A percentile compares a stretch with the other conserved stretches of the same genome.
phyloP scores from a whole-genome alignment of 352 stramenopile genomes.

The Aphanomyces cochlioides region DNA sequence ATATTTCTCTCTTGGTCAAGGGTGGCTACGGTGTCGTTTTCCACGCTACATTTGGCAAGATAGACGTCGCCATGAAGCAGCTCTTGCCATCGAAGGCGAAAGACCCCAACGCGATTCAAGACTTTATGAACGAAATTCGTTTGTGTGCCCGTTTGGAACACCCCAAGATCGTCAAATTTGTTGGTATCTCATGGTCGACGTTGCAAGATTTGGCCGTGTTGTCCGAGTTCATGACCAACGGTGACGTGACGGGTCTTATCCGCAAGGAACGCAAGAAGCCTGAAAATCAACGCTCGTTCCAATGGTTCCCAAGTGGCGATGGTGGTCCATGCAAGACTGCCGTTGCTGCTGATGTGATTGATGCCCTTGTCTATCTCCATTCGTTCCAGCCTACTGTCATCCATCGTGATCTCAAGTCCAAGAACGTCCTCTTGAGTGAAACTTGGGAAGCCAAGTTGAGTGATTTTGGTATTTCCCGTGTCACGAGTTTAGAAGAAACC shows the following conservation, averaged over 20 bases:
- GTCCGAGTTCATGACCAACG: slow-evolving; percentile 64
- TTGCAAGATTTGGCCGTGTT: slow-evolving; percentile 59
- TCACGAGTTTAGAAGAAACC: slow-evolving; percentile 37
- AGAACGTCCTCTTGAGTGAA: slow-evolving; percentile 53
- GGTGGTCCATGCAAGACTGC: slow-evolving; percentile 34
- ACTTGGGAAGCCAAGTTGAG: slow-evolving; percentile 57
- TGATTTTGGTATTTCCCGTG: slow-evolving; percentile 63
- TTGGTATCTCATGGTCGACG: slow-evolving; percentile 69
- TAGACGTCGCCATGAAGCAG: slow-evolving; percentile 65
- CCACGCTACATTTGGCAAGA: slow-evolving; percentile 60
- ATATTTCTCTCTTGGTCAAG: slow-evolving; percentile 56
- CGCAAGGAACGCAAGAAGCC: slow-evolving; percentile 34
- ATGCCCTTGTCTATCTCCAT: slow-evolving; percentile 56
- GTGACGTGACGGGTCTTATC: slow-evolving; percentile 48
- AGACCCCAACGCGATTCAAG: slow-evolving; percentile 35
- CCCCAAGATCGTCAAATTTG: slow-evolving; percentile 68
- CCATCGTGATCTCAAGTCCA: slow-evolving; percentile 47
- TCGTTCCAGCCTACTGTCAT: slow-evolving; percentile 45
- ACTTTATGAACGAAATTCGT: slow-evolving; percentile 59
- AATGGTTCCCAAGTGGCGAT: slow-evolving; percentile 27
- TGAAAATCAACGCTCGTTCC: slow-evolving; percentile 21
- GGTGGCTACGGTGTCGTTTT: slow-evolving; percentile 71
- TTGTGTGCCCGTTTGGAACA: slow-evolving; percentile 56
- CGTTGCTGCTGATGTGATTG: slow-evolving; percentile 43
- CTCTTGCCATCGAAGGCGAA: slow-evolving; percentile 54